These are phyloP conservation scores for Lumnitzera littorea DNA, from an alignment of 345 rosid genomes.

Conservation along the genomic window DNA sequence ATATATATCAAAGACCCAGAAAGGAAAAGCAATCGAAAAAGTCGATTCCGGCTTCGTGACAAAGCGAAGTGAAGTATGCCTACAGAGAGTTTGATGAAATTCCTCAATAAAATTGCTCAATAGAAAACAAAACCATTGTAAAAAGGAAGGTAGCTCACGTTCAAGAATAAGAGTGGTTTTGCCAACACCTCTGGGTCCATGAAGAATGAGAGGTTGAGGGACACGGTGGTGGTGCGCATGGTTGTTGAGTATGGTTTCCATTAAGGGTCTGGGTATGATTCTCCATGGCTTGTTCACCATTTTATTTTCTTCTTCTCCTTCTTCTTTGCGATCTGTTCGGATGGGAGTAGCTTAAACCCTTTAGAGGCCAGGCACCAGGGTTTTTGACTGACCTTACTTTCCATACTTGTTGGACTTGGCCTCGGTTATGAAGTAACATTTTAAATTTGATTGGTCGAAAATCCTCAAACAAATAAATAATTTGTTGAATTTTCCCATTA, in stretches of 20 bases:
- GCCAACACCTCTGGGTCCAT: conserved; percentile 98
- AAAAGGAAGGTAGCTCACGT: conserved; percentile 25
- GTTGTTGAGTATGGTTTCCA: conserved; percentile 82
- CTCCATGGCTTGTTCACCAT: conserved; percentile 89
- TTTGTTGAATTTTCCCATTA: no score
- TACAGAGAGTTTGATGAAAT: conserved; percentile 8
- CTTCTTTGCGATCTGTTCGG: not conserved
- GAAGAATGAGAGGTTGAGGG: conserved; percentile 87
- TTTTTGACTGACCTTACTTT: no score
- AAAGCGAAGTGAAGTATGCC: not conserved
- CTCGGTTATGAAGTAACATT: no score
- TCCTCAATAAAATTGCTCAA: not conserved
- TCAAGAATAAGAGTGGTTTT: conserved; percentile 90
- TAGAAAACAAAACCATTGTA: not conserved
- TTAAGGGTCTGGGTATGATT: conserved; percentile 70
- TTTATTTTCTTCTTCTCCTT: conserved; percentile 8
- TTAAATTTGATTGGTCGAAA: no score
- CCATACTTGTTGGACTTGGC: no score
- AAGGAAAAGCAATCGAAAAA: not conserved
- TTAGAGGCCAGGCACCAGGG: no score
- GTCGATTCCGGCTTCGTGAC: not conserved
- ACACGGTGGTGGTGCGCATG: conserved; percentile 96
- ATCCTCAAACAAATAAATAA: no score
- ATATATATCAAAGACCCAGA: not conserved
- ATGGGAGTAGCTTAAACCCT: no score